A percentile compares a stretch with the other conserved stretches of the same genome.
Evolutionary conservation across 768 basidiomycete genomes (phyloP).

Genomic region (Rhodotorula sphaerocarpa): DNA sequence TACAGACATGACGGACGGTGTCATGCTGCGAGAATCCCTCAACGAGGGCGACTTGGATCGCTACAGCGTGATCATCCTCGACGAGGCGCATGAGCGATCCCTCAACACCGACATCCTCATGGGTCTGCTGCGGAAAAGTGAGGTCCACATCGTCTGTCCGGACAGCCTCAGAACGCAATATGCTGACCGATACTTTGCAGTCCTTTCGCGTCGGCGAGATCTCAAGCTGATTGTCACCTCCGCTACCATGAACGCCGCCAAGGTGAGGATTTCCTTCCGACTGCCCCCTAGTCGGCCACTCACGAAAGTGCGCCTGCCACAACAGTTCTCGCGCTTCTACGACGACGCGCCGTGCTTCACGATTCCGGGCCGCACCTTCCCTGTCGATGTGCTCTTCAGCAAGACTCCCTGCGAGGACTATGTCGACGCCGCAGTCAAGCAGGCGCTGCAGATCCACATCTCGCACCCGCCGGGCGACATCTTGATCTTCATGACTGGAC

Average conservation of each 20-base stretch:
- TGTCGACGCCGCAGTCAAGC: constrained; percentile 95
- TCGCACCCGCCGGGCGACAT: constrained; percentile 89
- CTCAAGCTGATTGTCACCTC: constrained; percentile 95
- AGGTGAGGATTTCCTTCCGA: constrained; percentile 51
- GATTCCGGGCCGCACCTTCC: constrained; percentile 90
- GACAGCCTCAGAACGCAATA: not conserved
- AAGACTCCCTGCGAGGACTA: constrained; percentile 99
- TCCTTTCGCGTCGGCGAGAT: constrained; percentile 81
- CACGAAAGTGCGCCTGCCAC: not conserved
- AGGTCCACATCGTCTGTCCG: constrained; percentile 40
- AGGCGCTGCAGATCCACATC: constrained; percentile 91
- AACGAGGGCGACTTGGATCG: constrained; percentile 98
- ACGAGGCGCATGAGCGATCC: constrained; percentile 96
- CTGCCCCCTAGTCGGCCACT: not conserved
- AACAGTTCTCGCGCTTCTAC: constrained; percentile 85
- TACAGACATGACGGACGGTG: constrained; percentile 96
- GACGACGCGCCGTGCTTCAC: constrained; percentile 91
- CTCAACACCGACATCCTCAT: constrained; percentile 96
- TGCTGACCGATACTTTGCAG: too few relatives aligned
- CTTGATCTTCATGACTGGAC: constrained; percentile 98
- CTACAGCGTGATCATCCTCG: constrained; percentile 95
- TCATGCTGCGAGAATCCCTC: constrained; percentile 90
- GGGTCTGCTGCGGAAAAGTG: constrained; percentile 89
- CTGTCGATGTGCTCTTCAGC: constrained; percentile 89
- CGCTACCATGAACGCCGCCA: constrained; percentile 98